Conservation (phyloP, 768 basidiomycete genomes). For the Collybia nuda region DNA sequence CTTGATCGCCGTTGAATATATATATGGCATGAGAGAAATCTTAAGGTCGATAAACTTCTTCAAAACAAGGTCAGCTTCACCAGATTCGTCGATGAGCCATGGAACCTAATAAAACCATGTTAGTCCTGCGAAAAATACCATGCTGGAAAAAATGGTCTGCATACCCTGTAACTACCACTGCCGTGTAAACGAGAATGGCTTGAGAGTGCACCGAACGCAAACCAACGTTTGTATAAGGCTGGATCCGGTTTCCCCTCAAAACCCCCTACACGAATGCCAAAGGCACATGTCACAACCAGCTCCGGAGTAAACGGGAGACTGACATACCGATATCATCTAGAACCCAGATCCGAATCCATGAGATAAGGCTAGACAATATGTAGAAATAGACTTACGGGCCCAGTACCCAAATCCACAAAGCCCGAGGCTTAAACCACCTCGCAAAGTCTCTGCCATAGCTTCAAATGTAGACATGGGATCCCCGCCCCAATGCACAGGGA, state of each 20-base stretch:
- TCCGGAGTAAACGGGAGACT: slow-evolving; percentile 4
- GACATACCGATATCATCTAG: slow-evolving; percentile 43
- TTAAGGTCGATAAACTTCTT: slow-evolving; percentile 41
- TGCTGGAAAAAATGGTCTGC: not conserved
- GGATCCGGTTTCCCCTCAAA: slow-evolving; percentile 37
- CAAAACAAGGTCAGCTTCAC: slow-evolving; percentile 34
- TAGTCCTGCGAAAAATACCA: not conserved
- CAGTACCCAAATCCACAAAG: slow-evolving; percentile 44
- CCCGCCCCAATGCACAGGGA: slow-evolving; percentile 41
- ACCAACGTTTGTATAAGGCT: slow-evolving; percentile 44
- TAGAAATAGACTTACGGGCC: slow-evolving; percentile 25
- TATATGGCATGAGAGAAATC: slow-evolving; percentile 45
- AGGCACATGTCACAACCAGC: not conserved
- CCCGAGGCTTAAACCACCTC: slow-evolving; percentile 42
- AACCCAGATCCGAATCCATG: not conserved
- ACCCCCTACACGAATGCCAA: slow-evolving; percentile 12
- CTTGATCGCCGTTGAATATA: slow-evolving; percentile 29
- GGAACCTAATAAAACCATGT: slow-evolving; percentile 25
- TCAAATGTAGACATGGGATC: slow-evolving; percentile 47
- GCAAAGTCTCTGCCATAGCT: slow-evolving; percentile 48
- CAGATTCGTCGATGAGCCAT: slow-evolving; percentile 41
- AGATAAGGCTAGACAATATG: not conserved
- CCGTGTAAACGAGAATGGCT: slow-evolving; percentile 49
- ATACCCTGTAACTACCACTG: slow-evolving; percentile 43
- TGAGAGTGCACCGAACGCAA: slow-evolving; percentile 36